Conservation (phyloP, 2,329 filamentous ascomycete genomes). For the Cladosporium velox region DNA sequence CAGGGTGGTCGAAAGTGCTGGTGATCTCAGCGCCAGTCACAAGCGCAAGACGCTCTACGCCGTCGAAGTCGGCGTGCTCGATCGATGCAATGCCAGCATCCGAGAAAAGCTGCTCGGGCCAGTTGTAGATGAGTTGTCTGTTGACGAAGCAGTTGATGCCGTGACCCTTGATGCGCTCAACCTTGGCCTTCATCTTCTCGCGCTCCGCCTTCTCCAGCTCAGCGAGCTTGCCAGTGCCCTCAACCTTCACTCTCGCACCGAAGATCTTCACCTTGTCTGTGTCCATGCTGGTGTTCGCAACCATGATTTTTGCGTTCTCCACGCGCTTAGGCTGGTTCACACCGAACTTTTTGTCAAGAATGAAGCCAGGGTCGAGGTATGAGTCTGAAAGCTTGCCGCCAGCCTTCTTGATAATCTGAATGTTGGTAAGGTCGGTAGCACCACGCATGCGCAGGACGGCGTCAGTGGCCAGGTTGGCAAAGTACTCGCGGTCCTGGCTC, state of each 20-base stretch:
- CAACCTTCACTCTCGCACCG: conserved; percentile 93
- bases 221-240: conserved; percentile 93
- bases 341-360: conserved; percentile 97
- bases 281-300: conserved; percentile 98
- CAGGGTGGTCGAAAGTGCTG: conserved; percentile 96
- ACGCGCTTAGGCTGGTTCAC: conserved; percentile 97
- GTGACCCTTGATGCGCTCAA: conserved; percentile 97
- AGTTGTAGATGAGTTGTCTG: conserved; percentile 99
- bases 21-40: conserved; percentile 97
- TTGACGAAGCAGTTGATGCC: conserved; percentile 99
- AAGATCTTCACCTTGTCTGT: conserved; percentile 99
- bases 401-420: conserved; percentile 99
- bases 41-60: conserved; percentile 89
- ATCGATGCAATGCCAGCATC: conserved; percentile 98
- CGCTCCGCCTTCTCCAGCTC: conserved; percentile 97
- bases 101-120: conserved; percentile 97
- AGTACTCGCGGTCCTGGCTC: conserved; percentile 89
- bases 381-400: conserved; percentile 97
- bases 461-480: conserved; percentile 84
- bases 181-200: conserved; percentile 99
- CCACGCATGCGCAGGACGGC: conserved; percentile 87
- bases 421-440: conserved; percentile 92
- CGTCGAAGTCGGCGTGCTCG: conserved; percentile 98
- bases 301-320: conserved; percentile 96
- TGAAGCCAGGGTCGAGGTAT: conserved; percentile 97